Conservation (phyloP, 2,329 filamentous ascomycete genomes). For the Aspergillus sp. region DNA sequence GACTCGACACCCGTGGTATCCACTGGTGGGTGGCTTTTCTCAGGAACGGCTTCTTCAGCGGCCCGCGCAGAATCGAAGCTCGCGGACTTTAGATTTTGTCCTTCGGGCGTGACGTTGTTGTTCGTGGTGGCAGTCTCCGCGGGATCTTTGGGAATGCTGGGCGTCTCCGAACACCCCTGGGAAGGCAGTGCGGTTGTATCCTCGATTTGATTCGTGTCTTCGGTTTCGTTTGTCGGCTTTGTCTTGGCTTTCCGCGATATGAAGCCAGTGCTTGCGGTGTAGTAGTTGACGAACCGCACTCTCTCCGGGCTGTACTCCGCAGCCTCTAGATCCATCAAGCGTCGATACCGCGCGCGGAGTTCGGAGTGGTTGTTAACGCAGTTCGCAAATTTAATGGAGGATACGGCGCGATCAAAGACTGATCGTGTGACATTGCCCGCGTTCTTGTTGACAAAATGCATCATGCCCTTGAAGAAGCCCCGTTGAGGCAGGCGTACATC, state of each 20-base stretch:
- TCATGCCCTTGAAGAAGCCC: constrained; percentile 52
- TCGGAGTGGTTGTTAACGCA: constrained; percentile 67
- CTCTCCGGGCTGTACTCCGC: constrained; percentile 40
- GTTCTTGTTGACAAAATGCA: constrained; percentile 77
- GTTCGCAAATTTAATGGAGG: constrained; percentile 74
- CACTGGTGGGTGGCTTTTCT: neutral
- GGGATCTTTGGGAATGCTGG: constrained; percentile 5
- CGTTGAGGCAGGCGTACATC: constrained; percentile 61
- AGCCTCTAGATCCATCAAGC: constrained; percentile 62
- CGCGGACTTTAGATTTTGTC: constrained; percentile 1
- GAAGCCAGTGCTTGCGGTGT: constrained; percentile 68
- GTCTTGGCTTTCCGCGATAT: constrained; percentile 25
- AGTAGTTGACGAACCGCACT: constrained; percentile 79
- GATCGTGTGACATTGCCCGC: constrained; percentile 61
- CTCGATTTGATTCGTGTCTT: constrained; percentile 9
- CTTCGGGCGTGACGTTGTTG: constrained; percentile 2
- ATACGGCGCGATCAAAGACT: constrained; percentile 62
- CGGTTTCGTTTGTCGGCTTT: constrained; percentile 19
- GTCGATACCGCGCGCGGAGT: constrained; percentile 60
- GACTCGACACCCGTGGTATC: neutral
- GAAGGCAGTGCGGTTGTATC: constrained; percentile 1
- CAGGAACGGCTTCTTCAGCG: constrained; percentile 1
- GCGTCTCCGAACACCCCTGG: constrained; percentile 6
- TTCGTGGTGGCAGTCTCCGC: neutral
- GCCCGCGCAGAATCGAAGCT: constrained; percentile 2